Conservation (phyloP, 495 filamentous ascomycete genomes). For the Hypoxylon trugodes region DNA sequence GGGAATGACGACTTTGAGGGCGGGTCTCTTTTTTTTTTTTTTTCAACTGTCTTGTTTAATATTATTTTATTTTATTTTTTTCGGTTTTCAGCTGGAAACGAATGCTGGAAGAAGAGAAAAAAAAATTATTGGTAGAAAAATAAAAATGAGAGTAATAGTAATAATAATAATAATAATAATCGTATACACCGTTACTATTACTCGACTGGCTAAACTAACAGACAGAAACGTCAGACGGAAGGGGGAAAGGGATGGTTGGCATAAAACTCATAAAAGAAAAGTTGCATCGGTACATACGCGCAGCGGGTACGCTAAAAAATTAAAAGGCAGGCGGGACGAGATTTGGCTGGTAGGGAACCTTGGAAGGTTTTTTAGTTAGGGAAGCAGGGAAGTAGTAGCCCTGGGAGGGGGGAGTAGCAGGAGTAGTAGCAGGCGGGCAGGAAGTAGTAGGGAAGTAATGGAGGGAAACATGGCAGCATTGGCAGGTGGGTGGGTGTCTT, state of each 20-base stretch:
- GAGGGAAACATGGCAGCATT: constrained; percentile 2
- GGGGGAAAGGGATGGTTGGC: constrained; percentile 8
- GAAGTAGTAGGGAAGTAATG: not conserved
- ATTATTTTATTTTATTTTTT: constrained; percentile 1
- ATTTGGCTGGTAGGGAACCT: not conserved
- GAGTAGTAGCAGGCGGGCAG: not conserved
- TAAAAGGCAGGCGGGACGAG: constrained; percentile 15
- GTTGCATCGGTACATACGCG: constrained; percentile 35
- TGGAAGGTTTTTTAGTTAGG: too few species aligned
- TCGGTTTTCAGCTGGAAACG: not conserved
- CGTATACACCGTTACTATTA: constrained; percentile 23
- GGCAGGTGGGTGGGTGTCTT: constrained; percentile 35
- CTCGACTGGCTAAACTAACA: constrained; percentile 38
- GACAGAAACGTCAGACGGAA: constrained; percentile 29
- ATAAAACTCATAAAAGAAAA: too few species aligned
- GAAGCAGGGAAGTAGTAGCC: too few species aligned
- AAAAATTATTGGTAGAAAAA: constrained; percentile 23
- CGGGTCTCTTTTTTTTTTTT: not conserved
- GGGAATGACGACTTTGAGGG: not conserved
- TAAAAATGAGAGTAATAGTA: too few species aligned
- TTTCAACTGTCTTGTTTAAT: not conserved
- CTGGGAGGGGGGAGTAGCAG: too few species aligned
- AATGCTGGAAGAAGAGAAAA: not conserved
- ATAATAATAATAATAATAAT: too few species aligned
- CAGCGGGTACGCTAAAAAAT: constrained; percentile 39